These are phyloP conservation scores for Cyclostephanos invisitatus DNA, from an alignment of 108 stramenopile species.

Conservation along the genomic window DNA sequence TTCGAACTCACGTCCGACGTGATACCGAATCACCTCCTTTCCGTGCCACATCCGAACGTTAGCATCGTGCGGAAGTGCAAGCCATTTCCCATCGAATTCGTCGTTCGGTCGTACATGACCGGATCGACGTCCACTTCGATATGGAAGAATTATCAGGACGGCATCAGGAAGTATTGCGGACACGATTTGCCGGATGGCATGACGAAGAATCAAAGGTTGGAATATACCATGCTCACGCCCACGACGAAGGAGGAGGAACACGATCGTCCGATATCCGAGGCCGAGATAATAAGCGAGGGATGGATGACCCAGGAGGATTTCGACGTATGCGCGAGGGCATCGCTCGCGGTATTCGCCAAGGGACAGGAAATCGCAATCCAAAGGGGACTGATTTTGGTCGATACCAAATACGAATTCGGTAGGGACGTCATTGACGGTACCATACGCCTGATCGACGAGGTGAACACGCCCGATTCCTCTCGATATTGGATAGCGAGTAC, in stretches of 20 bases:
- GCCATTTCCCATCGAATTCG: conserved; percentile 98
- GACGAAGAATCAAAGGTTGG: conserved; percentile 91
- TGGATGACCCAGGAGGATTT: conserved; percentile 89
- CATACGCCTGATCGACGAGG: conserved; percentile 96
- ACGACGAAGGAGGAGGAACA: conserved; percentile 98
- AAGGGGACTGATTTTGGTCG: conserved; percentile 95
- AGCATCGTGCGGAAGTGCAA: conserved; percentile 88
- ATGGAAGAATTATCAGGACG: conserved; percentile 97
- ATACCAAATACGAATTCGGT: conserved; percentile 99
- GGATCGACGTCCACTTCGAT: conserved; percentile 96
- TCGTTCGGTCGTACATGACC: conserved; percentile 95
- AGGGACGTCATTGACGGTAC: conserved; percentile 71
- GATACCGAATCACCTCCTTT: conserved; percentile 92
- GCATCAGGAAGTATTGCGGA: conserved; percentile 95
- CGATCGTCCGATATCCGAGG: conserved; percentile 94
- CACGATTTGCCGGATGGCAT: conserved; percentile 94
- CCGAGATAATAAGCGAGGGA: conserved; percentile 86
- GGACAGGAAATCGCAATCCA: conserved; percentile 88
- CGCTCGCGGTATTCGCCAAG: conserved; percentile 74
- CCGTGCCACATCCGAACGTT: conserved; percentile 94
- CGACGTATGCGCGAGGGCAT: conserved; percentile 75
- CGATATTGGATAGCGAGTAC: conserved; percentile 95
- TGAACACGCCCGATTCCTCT: conserved; percentile 98
- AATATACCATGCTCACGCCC: conserved; percentile 86
- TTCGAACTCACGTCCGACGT: conserved; percentile 89